Evolutionary conservation across 495 filamentous ascomycete species (phyloP), one percentile per base, ranked within the genome.

Genomic region (Podospora anserina): DNA sequence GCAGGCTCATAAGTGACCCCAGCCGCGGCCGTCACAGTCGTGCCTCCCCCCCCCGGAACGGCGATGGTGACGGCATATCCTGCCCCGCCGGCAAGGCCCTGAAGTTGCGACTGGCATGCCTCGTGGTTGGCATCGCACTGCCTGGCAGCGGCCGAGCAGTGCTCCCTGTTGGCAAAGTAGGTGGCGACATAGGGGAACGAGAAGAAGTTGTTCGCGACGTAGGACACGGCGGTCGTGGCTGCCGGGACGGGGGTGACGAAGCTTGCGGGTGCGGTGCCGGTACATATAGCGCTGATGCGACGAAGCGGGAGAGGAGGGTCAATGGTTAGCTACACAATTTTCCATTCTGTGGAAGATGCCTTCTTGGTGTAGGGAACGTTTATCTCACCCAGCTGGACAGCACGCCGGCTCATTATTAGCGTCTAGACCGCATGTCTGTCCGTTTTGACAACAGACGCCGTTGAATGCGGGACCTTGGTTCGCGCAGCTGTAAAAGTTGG

Each of bases 151-250:
- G 87, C 85, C 1, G 88, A 75, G 78, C 91, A 93, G 11, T 81
- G 81, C n/a, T 81, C 85, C 19, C 84, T 78, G 69, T 91, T 86
- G 61, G 80, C 73, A 69, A 91, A 91, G 56, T 83, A 84, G 1
- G 90, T 92, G 34, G 88, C 87, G 65, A 92, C 82, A 71, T 84
- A 85, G 39, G 89, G 80, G 74, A 91, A 92, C 15, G 88, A 84
- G 73, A 89, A 93, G 76, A 82, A 88, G 19, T 76, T 64, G 71
- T 89, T 88, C 55, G 81, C 77, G 58, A 83, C 81, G 66, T 72
- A 82, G 62, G 81, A 81, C 7, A 72, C 72, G 44, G 72, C 68
- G 0, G 76, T 72, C 1, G 81, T 80, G 26, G 78, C 79, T 3
- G 75, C 69, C 2, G 84, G 78, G 28, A 74, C 78, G 2, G 80